A percentile compares a stretch with the other conserved stretches of the same genome.
phyloP scores from a whole-genome alignment of 352 stramenopile species.

The Phytophthora hybrid region DNA sequence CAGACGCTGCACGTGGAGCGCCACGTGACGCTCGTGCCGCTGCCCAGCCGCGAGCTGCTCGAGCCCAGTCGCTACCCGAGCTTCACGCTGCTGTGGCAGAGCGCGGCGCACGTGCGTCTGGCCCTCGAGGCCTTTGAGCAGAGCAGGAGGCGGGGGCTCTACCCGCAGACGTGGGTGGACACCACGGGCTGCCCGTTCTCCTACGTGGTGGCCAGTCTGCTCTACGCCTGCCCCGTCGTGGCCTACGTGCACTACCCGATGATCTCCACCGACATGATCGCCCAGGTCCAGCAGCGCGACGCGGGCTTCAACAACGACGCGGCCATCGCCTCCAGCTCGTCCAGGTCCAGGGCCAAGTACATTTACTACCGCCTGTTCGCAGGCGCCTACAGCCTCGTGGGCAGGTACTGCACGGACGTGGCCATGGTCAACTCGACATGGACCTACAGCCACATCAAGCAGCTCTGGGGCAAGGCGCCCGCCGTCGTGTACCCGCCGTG shows the following conservation, averaged over 20 bases:
- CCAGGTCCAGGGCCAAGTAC: slow-evolving; percentile 93
- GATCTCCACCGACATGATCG: slow-evolving; percentile 99
- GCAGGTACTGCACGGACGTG: slow-evolving; percentile 84
- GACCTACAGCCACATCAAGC: slow-evolving; percentile 96
- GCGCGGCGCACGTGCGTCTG: slow-evolving; percentile 93
- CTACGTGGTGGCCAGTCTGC: slow-evolving; percentile 92
- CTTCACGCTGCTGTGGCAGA: slow-evolving; percentile 98
- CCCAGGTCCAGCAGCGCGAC: slow-evolving; percentile 90
- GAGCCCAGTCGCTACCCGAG: slow-evolving; percentile 82
- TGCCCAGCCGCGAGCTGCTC: slow-evolving; percentile 71
- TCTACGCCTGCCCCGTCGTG: slow-evolving; percentile 88
- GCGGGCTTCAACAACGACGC: slow-evolving; percentile 95
- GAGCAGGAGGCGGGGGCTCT: slow-evolving; percentile 50
- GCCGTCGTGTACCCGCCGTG: slow-evolving; percentile 97
- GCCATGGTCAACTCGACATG: slow-evolving; percentile 99
- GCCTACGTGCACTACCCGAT: slow-evolving; percentile 99
- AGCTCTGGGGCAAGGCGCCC: slow-evolving; percentile 89
- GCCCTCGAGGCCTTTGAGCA: slow-evolving; percentile 87
- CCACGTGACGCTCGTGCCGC: slow-evolving; percentile 78
- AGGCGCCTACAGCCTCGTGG: slow-evolving; percentile 89
- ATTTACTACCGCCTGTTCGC: slow-evolving; percentile 97
- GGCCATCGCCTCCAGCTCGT: slow-evolving; percentile 78
- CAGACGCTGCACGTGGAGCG: slow-evolving; percentile 55
- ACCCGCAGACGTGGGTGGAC: slow-evolving; percentile 95
- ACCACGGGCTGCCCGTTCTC: slow-evolving; percentile 98